These are phyloP conservation scores for Corynespora cassiicola DNA, from an alignment of 2,329 filamentous ascomycete genomes.

Conservation along the genomic window DNA sequence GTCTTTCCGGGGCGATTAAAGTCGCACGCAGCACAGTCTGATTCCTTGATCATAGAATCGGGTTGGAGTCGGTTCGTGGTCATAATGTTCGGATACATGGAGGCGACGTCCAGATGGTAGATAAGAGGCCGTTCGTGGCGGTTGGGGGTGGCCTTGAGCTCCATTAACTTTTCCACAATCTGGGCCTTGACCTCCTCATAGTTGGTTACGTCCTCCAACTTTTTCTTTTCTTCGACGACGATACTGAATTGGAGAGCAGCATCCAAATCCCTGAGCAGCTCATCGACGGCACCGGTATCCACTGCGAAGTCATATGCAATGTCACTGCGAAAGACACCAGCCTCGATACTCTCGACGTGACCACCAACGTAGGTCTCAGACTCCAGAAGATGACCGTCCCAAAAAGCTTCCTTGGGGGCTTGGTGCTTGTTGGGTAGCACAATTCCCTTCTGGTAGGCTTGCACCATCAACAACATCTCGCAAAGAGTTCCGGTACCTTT, in stretches of 20 bases:
- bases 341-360: conserved; percentile 98
- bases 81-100: conserved; percentile 99
- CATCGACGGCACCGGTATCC: conserved; percentile 88
- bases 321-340: conserved; percentile 93
- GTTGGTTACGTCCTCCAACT: conserved; percentile 57
- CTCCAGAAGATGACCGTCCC: conserved; percentile 93
- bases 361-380: conserved; percentile 98
- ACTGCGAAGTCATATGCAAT: conserved; percentile 94
- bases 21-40: conserved; percentile 95
- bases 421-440: conserved; percentile 96
- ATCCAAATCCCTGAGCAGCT: conserved; percentile 85
- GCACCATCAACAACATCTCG: conserved; percentile 99
- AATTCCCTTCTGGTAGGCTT: conserved; percentile 91
- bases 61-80: conserved; percentile 97
- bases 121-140: conserved; percentile 86
- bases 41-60: conserved; percentile 98
- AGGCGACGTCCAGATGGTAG: conserved; percentile 97
- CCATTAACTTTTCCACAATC: conserved; percentile 73
- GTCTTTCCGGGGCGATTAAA: conserved; percentile 98
- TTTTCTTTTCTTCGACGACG: conserved; percentile 60
- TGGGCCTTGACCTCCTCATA: conserved; percentile 75
- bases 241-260: conserved; percentile 84
- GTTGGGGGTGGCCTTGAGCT: conserved; percentile 82
- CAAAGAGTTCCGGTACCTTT: conserved; percentile 99
- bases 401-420: conserved; percentile 89